These are phyloP conservation scores for Ceratocystiopsis minuta DNA, from an alignment of 2,329 filamentous ascomycete genomes.

Conservation along the genomic window DNA sequence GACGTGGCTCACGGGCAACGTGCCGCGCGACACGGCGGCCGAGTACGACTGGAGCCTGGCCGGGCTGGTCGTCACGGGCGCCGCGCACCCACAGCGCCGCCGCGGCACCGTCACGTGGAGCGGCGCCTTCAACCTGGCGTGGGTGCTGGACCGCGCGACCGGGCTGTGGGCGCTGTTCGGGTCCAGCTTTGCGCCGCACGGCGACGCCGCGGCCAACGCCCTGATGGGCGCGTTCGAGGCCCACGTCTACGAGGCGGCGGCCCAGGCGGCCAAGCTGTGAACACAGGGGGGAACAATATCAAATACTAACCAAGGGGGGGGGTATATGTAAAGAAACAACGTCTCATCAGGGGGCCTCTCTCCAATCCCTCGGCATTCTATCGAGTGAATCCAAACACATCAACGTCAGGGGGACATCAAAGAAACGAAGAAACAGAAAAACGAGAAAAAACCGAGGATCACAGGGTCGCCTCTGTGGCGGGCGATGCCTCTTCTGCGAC, in stretches of 20 bases:
- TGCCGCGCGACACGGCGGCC: constrained; percentile 14
- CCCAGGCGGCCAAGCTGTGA: constrained; percentile 8
- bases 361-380: too few species aligned
- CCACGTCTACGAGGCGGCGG: constrained; percentile 17
- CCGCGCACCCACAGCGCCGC: constrained; percentile 19
- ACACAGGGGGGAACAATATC: not conserved
- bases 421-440: too few species aligned
- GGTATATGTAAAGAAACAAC: too few species aligned
- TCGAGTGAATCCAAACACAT: too few species aligned
- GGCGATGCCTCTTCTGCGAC: too few species aligned
- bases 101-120: constrained; percentile 24
- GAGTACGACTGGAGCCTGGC: constrained; percentile 23
- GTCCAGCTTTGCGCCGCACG: constrained; percentile 23
- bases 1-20: constrained; percentile 15
- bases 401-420: too few species aligned
- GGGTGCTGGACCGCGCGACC: constrained; percentile 21
- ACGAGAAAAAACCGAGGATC: too few species aligned
- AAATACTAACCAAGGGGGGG: not conserved
- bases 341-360: too few species aligned
- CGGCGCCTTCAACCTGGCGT: constrained; percentile 27
- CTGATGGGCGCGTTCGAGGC: constrained; percentile 20
- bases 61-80: constrained; percentile 22
- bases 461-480: too few species aligned
- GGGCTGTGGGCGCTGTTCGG: constrained; percentile 24
- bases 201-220: constrained; percentile 18